Evolutionary conservation across 108 stramenopile species (phyloP).

Genomic region (Skeletonema menzelii): DNA sequence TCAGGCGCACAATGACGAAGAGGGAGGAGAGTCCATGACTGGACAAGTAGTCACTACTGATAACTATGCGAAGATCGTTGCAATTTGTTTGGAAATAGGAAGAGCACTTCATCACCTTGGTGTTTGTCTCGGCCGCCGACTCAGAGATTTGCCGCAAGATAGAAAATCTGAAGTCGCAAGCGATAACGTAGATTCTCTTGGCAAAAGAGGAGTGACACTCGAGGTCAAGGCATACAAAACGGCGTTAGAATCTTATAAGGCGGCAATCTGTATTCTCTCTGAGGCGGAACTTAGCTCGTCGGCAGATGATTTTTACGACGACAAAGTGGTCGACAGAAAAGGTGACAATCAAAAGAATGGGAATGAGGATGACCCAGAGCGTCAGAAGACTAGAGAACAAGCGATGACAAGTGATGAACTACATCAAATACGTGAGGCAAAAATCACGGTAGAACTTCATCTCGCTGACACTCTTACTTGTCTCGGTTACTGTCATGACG

Average conservation of each 20-base stretch:
- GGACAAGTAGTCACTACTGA: constrained; percentile 2
- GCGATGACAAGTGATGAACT: constrained; percentile 12
- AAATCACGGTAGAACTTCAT: constrained; percentile 49
- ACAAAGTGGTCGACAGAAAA: background rate
- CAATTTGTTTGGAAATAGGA: constrained; percentile 50
- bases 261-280: constrained; percentile 25
- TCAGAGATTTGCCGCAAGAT: constrained; percentile 19
- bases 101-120: constrained; percentile 55
- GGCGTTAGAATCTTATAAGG: constrained; percentile 41
- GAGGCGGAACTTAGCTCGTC: constrained; percentile 11
- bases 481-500: constrained; percentile 53
- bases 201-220: constrained; percentile 7
- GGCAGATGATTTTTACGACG: background rate
- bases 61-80: constrained; percentile 37
- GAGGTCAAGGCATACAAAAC: constrained; percentile 35
- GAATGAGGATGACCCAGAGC: background rate
- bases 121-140: constrained; percentile 46
- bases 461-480: constrained; percentile 49
- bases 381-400: background rate
- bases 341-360: background rate
- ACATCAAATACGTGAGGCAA: constrained; percentile 45
- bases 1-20: constrained; percentile 2
- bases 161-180: background rate
- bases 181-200: background rate
- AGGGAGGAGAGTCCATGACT: background rate